A percentile compares a stretch with the other conserved stretches of the same genome.
Evolutionary conservation across 2,329 filamentous ascomycete species (phyloP).

Genomic region (Zalaria sp.): DNA sequence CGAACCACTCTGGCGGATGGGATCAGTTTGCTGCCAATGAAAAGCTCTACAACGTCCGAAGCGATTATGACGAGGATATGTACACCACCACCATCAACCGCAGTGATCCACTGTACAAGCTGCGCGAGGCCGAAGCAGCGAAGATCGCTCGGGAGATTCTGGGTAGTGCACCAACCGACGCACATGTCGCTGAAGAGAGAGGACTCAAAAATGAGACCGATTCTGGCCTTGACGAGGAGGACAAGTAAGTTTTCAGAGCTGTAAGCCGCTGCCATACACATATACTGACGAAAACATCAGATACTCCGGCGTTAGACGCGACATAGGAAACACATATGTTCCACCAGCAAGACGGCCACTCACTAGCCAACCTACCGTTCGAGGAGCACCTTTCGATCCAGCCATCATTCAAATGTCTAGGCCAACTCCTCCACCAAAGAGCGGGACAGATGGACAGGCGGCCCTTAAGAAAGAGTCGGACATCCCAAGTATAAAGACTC

Average conservation of each 20-base stretch:
- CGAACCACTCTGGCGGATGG: conserved; percentile 41
- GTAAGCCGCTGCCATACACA: background rate
- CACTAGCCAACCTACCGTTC: conserved; percentile 56
- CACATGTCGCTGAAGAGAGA: conserved; percentile 75
- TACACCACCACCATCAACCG: conserved; percentile 90
- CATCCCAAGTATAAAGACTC: conserved; percentile 5
- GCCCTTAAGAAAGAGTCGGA: conserved; percentile 9
- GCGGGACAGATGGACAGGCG: background rate
- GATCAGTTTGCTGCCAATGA: conserved; percentile 92
- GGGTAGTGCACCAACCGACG: conserved; percentile 54
- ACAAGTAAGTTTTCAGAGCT: conserved; percentile 48
- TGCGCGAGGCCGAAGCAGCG: conserved; percentile 65
- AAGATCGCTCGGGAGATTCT: conserved; percentile 85
- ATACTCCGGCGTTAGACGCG: conserved; percentile 81
- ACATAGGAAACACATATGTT: conserved; percentile 62
- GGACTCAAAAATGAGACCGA: conserved; percentile 55
- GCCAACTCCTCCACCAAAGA: background rate
- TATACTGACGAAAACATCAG: conserved; percentile 26
- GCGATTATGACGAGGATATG: conserved; percentile 83
- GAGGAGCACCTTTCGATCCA: conserved; percentile 67
- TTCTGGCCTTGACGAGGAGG: conserved; percentile 70
- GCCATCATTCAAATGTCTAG: conserved; percentile 51
- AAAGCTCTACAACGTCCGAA: conserved; percentile 71
- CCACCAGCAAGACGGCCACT: conserved; percentile 79
- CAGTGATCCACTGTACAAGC: conserved; percentile 65